Percentiles rank a stretch among this genome's conserved stretches.
Conservation (phyloP, 2,329 filamentous ascomycete genomes). For the Paraconiothyrium brasiliense region DNA sequence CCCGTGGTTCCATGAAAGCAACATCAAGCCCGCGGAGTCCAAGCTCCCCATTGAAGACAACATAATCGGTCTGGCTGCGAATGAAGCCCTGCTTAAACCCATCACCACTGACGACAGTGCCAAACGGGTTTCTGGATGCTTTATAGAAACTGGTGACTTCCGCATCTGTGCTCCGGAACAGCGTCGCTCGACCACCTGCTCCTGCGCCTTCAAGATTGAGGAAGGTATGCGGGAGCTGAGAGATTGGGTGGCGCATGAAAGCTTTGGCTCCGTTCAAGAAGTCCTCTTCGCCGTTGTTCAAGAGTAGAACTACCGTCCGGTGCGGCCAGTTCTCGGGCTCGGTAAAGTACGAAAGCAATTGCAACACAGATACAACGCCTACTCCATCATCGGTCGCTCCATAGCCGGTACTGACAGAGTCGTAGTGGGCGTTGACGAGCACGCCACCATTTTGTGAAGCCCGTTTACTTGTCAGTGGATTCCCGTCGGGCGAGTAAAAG, state of each 20-base stretch:
- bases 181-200: slow-evolving; percentile 84
- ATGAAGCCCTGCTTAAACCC: slow-evolving; percentile 83
- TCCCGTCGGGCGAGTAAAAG: slow-evolving; percentile 71
- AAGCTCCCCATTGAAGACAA: slow-evolving; percentile 78
- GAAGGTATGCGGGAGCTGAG: slow-evolving; percentile 84
- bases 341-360: slow-evolving; percentile 88
- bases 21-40: slow-evolving; percentile 90
- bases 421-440: slow-evolving; percentile 93
- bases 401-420: slow-evolving; percentile 89
- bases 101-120: slow-evolving; percentile 82
- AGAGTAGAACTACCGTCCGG: slow-evolving; percentile 80
- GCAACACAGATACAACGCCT: slow-evolving; percentile 84
- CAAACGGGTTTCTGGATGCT: slow-evolving; percentile 78
- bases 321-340: slow-evolving; percentile 72
- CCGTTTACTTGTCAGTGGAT: slow-evolving; percentile 47
- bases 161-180: slow-evolving; percentile 88
- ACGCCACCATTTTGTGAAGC: slow-evolving; percentile 74
- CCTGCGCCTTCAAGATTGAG: slow-evolving; percentile 95
- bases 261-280: slow-evolving; percentile 86
- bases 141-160: slow-evolving; percentile 85
- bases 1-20: slow-evolving; percentile 86
- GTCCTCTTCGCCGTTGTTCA: slow-evolving; percentile 98
- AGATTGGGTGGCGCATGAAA: slow-evolving; percentile 83
- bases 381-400: slow-evolving; percentile 95
- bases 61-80: slow-evolving; percentile 88